Base-by-base conservation (phyloP, 2,329 filamentous ascomycete species). In the Endothia cerciana region DNA sequence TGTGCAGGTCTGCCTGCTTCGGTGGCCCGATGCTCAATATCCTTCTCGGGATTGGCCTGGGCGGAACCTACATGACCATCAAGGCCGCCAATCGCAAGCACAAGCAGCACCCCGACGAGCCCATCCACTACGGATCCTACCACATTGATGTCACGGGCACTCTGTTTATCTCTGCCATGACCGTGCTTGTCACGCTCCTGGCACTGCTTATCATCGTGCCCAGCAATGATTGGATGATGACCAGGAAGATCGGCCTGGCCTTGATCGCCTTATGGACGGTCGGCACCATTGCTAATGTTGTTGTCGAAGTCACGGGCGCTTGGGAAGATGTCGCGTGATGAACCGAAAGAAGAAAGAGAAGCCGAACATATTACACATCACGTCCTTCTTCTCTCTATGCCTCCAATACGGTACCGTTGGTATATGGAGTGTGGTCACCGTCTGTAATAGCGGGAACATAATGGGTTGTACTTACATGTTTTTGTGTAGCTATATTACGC, bases 11-110 rank as follows among this genome's bases (percentile, higher is more conserved):
- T 41, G 95, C 95, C 4, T 99, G 95, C 75, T 97, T 99, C 75
- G 95, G 95, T n/a, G 96, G 95, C 0, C 95, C 95, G 0, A 94
- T 99, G 93, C 86, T 99, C 49, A 99, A 99, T 73, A 99, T 99
- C 69, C 81, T 99, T 0, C 86, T 99, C 4, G 95, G 95, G 0
- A 94, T 99, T 62, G 95, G 95, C n/a, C 82, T 98, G 4, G 91
- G 91, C 33, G 95, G 95, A 19, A 85, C 92, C 47, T 96, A 94
- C 75, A 95, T 97, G 85, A 94, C 92, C 65, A 83, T 96, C 19
- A 85, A 85, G 63, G 84, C 87, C 40, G 91, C 90, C 22, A 86
- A 90, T 71, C 83, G 87, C 69, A 82, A 83, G 62, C 87, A 92
- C 68, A 78, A 81, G 36, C 89, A 89, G 70, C 89, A 94, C 72